phyloP scores from a whole-genome alignment of 2,329 filamentous ascomycete species.

The Piedraia hortae region DNA sequence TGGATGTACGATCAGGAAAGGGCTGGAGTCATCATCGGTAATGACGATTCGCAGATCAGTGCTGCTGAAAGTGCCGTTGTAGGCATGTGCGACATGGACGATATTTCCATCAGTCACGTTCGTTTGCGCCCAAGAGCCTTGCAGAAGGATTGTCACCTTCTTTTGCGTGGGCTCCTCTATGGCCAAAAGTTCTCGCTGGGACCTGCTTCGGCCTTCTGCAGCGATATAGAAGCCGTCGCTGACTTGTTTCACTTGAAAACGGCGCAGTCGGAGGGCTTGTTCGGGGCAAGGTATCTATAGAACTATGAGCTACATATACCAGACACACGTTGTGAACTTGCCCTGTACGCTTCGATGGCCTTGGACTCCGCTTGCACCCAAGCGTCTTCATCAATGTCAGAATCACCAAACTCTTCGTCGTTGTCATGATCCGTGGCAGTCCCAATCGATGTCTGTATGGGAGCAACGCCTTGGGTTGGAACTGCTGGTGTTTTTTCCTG shows the following conservation, averaged over 20 bases:
- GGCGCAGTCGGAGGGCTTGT: slow-evolving; percentile 10
- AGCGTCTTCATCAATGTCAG: slow-evolving; percentile 43
- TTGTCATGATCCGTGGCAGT: slow-evolving; percentile 6
- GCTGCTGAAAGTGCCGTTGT: slow-evolving; percentile 25
- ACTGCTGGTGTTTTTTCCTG: background rate
- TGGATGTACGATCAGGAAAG: slow-evolving; percentile 67
- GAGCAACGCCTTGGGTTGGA: background rate
- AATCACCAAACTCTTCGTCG: slow-evolving; percentile 48
- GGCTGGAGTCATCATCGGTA: slow-evolving; percentile 35
- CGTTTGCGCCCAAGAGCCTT: slow-evolving; percentile 69
- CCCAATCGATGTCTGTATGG: background rate
- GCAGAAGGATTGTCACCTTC: slow-evolving; percentile 42
- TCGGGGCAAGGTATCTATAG: slow-evolving; percentile 8
- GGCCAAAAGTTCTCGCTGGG: slow-evolving; percentile 43
- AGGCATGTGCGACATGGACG: slow-evolving; percentile 43
- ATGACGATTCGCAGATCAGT: slow-evolving; percentile 38
- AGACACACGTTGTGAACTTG: slow-evolving; percentile 9
- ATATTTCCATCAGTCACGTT: slow-evolving; percentile 46
- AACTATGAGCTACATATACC: slow-evolving; percentile 12
- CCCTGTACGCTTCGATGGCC: slow-evolving; percentile 37
- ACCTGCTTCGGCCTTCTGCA: slow-evolving; percentile 32
- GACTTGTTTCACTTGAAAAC: slow-evolving; percentile 56
- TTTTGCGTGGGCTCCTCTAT: slow-evolving; percentile 45
- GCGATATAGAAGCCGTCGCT: slow-evolving; percentile 40
- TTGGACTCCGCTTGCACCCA: slow-evolving; percentile 38